These are phyloP conservation scores for Thalassiosira ordinaria DNA, from an alignment of 352 stramenopile species.

Conservation along the genomic window DNA sequence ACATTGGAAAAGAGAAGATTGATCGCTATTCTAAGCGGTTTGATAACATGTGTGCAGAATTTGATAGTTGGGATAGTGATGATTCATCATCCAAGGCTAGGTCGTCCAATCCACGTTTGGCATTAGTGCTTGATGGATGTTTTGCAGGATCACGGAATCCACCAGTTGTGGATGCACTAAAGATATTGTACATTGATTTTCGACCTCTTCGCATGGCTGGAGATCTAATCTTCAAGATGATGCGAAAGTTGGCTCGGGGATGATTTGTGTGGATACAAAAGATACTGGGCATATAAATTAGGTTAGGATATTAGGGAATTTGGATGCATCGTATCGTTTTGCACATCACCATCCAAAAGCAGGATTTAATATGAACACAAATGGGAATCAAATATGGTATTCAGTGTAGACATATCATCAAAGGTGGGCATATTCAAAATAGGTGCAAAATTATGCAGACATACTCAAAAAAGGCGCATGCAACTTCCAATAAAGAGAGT, in stretches of 20 bases:
- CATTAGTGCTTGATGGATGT: slow-evolving; percentile 31
- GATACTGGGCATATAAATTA: no score
- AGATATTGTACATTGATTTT: slow-evolving; percentile 35
- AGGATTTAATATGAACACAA: no score
- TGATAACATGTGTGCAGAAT: slow-evolving; percentile 35
- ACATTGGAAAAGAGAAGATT: slow-evolving; percentile 13
- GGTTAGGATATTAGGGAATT: no score
- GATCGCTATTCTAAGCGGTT: slow-evolving; percentile 8
- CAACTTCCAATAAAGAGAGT: no score
- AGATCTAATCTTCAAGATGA: slow-evolving; percentile 37
- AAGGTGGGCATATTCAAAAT: no score
- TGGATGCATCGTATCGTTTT: no score
- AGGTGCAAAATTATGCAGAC: no score
- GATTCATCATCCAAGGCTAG: slow-evolving; percentile 13
- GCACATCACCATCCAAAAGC: no score
- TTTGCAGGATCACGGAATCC: slow-evolving; percentile 24
- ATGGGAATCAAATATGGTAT: no score
- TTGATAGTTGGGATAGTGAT: slow-evolving; percentile 14
- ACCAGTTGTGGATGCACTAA: slow-evolving; percentile 5
- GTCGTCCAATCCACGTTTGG: slow-evolving; percentile 22
- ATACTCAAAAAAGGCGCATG: no score
- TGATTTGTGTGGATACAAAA: no score
- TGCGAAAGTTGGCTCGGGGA: slow-evolving; percentile 18
- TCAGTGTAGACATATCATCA: no score
- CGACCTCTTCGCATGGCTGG: slow-evolving; percentile 11